Conservation (phyloP, 2,329 filamentous ascomycete species). For the Ustilaginoidea virens region DNA sequence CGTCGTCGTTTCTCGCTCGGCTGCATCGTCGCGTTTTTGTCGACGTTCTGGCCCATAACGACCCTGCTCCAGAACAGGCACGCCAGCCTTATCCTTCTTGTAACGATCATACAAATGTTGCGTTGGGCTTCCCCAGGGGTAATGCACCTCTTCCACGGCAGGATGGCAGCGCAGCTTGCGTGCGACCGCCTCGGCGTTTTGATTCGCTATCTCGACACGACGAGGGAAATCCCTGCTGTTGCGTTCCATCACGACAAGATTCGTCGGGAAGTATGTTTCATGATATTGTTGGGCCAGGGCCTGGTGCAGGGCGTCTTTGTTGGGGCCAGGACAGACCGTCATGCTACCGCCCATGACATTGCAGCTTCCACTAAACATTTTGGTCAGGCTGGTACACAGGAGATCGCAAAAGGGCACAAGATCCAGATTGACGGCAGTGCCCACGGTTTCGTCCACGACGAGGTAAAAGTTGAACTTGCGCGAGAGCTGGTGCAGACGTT, state of each 20-base stretch:
- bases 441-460: slow-evolving; percentile 29
- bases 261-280: slow-evolving; percentile 11
- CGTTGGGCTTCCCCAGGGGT: no score
- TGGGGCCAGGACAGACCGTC: slow-evolving; percentile 24
- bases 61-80: no score
- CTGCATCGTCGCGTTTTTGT: slow-evolving; percentile 15
- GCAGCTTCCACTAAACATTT: slow-evolving; percentile 37
- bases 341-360: slow-evolving; percentile 35
- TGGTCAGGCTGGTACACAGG: slow-evolving; percentile 35
- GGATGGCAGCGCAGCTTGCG: no score
- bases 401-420: slow-evolving; percentile 30
- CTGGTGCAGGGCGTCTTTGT: slow-evolving; percentile 16
- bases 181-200: no score
- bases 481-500: slow-evolving; percentile 12
- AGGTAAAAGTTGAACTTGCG: slow-evolving; percentile 23
- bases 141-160: no score
- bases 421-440: slow-evolving; percentile 28
- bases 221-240: no score
- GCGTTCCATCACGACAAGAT: slow-evolving; percentile 16
- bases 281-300: slow-evolving; percentile 8
- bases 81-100: no score
- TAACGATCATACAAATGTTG: no score
- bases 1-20: slow-evolving; percentile 12
- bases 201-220: no score
- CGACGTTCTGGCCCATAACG: slow-evolving; percentile 23